Conservation (phyloP, 2,329 filamentous ascomycete species). For the Clarireedia homoeocarpa region DNA sequence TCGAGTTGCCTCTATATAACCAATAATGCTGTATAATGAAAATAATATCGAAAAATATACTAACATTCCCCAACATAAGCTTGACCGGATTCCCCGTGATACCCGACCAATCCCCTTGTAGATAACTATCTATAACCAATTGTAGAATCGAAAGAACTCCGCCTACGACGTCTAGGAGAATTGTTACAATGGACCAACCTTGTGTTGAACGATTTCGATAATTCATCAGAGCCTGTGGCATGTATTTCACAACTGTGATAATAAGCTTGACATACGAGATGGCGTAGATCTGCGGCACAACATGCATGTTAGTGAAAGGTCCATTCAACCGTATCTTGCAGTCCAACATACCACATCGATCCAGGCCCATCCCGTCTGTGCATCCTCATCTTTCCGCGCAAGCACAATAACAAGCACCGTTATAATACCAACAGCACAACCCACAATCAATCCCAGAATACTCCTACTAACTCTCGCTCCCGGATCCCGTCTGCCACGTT, state of each 20-base stretch:
- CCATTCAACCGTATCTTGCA: not conserved
- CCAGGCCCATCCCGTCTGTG: constrained; percentile 47
- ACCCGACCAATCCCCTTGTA: constrained; percentile 83
- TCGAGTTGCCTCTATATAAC: constrained; percentile 47
- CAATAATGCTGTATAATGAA: constrained; percentile 88
- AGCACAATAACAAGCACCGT: constrained; percentile 41
- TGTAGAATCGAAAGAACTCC: constrained; percentile 77
- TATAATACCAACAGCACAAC: constrained; percentile 50
- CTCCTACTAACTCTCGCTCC: constrained; percentile 49
- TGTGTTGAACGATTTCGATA: constrained; percentile 75
- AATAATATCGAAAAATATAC: constrained; percentile 75
- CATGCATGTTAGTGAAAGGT: not conserved
- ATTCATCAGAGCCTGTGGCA: constrained; percentile 78
- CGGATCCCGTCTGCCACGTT: constrained; percentile 39
- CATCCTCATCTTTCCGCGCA: constrained; percentile 31
- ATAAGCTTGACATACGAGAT: constrained; percentile 84
- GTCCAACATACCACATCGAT: constrained; percentile 43
- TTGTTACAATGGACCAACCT: constrained; percentile 82
- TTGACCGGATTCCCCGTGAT: constrained; percentile 90
- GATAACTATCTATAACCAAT: constrained; percentile 73
- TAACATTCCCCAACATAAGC: constrained; percentile 76
- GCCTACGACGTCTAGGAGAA: constrained; percentile 75
- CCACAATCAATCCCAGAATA: constrained; percentile 62
- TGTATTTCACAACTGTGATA: constrained; percentile 86
- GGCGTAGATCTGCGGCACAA: constrained; percentile 41